Evolutionary conservation across 306 rosid species (phyloP), one percentile per base, ranked within the genome.

Genomic region (Rosa persica): DNA sequence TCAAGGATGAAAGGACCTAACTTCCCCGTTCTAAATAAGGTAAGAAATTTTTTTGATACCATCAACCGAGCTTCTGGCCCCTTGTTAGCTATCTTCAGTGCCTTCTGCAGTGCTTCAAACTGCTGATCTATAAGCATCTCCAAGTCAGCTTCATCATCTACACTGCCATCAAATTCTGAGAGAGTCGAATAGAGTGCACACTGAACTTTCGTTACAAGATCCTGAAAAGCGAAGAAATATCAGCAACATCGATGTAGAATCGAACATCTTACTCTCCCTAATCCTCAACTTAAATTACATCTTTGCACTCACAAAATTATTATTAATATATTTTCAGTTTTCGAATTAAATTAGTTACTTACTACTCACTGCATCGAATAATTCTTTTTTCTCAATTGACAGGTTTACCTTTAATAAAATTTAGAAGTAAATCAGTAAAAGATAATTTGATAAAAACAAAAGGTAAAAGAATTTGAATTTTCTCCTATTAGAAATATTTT

Each of bases 1-100:
- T 94, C 98, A 20, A 94, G 96, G 82, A 92, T 88, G 70, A 90
- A 92, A 71, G 97, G 90, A 73, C 98, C 94, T 65, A 94, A 88
- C 79, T 92, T 94, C 57, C 98, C 97, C 0, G 87, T 75, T 83
- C 97, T 89, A 79, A 92, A 94, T 60, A 94, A 83, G 38, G 94
- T 87, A 49, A 94, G 94, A 61, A 92, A 86, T 77, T 92, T 94
- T 80, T 92, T 94, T 17, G 98, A 92, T 60, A 92, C 96, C 97
- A 89, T 92, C 79, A 92, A 78, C 44, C 97, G 90, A 34, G 93
- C 94, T 79, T 94, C 94, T 17, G 91, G 86, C n/a, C 92, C 93
- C 77, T 90, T 86, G 69, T 90, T 90, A 74, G 93, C 83, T 77
- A 94, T 85, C 90, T 90, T 94, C 78, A 94, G 36, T 16, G 96